These are phyloP conservation scores for Lentinula raphanica DNA, from an alignment of 768 basidiomycete genomes.

Conservation along the genomic window DNA sequence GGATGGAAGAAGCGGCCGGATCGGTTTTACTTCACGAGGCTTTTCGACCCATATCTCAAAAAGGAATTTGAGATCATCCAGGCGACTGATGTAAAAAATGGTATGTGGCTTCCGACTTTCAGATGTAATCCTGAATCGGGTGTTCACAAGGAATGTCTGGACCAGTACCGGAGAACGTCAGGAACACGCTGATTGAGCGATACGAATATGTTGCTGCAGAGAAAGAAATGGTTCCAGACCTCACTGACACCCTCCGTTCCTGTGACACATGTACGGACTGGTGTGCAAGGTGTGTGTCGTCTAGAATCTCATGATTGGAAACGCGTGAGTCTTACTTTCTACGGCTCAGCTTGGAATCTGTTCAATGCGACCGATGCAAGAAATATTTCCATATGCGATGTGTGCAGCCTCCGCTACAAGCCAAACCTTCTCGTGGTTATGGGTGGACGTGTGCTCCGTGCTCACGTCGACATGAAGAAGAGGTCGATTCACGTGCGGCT, in stretches of 20 bases:
- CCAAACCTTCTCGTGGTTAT: conserved; percentile 93
- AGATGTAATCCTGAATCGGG: background rate
- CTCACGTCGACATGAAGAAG: conserved; percentile 79
- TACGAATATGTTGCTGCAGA: conserved; percentile 97
- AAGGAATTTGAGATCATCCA: conserved; percentile 96
- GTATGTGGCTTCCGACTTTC: conserved; percentile 45
- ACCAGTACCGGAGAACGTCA: conserved; percentile 76
- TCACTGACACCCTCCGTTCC: conserved; percentile 79
- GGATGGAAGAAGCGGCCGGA: conserved; percentile 94
- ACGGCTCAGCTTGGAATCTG: conserved; percentile 63
- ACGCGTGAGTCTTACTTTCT: conserved; percentile 5
- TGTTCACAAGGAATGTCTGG: too few relatives aligned
- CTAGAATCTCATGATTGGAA: background rate
- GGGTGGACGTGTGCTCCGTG: conserved; percentile 97
- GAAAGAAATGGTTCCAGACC: conserved; percentile 86
- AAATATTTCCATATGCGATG: conserved; percentile 93
- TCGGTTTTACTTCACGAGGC: conserved; percentile 91
- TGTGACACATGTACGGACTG: conserved; percentile 85
- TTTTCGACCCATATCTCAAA: conserved; percentile 98
- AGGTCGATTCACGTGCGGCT: conserved; percentile 66
- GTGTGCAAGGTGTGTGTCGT: conserved; percentile 77
- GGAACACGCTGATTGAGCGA: conserved; percentile 67
- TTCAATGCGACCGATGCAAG: conserved; percentile 89
- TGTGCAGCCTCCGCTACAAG: conserved; percentile 83
- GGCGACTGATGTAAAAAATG: conserved; percentile 78